A percentile compares a stretch with the other conserved stretches of the same genome.
Evolutionary conservation across 306 rosid genomes (phyloP).

Genomic region (Malus sylvestris): DNA sequence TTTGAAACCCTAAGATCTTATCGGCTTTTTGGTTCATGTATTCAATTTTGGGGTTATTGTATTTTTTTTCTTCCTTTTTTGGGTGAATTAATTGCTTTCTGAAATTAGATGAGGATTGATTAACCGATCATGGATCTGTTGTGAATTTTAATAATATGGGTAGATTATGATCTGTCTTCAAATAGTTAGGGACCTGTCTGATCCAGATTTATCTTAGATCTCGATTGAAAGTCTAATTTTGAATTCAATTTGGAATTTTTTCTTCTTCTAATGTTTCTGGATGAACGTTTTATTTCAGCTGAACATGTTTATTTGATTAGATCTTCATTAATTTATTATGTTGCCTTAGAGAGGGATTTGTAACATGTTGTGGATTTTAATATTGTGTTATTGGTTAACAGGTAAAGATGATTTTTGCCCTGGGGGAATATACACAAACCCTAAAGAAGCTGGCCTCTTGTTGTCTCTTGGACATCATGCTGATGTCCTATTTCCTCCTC

Average conservation of each 20-base stretch:
- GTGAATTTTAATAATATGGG: not conserved
- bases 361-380: not conserved
- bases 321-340: not conserved
- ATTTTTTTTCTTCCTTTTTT: not conserved
- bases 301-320: not conserved
- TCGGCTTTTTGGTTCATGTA: not conserved
- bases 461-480: constrained; percentile 64
- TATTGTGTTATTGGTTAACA: constrained; percentile 30
- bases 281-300: not conserved
- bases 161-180: not conserved
- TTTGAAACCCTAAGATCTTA: not conserved
- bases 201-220: not conserved
- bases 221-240: not conserved
- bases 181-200: not conserved
- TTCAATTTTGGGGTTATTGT: not conserved
- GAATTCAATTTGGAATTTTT: not conserved
- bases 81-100: not conserved
- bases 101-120: not conserved
- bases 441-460: constrained; percentile 66
- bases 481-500: constrained; percentile 54
- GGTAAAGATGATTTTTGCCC: constrained; percentile 70
- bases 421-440: constrained; percentile 72
- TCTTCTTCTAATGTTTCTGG: not conserved
- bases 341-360: not conserved
- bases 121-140: constrained; percentile 21